Percentiles rank a stretch among this genome's conserved stretches.
Evolutionary conservation across 768 basidiomycete genomes (phyloP).

Genomic region (Pleurotus salmoneostramineus): DNA sequence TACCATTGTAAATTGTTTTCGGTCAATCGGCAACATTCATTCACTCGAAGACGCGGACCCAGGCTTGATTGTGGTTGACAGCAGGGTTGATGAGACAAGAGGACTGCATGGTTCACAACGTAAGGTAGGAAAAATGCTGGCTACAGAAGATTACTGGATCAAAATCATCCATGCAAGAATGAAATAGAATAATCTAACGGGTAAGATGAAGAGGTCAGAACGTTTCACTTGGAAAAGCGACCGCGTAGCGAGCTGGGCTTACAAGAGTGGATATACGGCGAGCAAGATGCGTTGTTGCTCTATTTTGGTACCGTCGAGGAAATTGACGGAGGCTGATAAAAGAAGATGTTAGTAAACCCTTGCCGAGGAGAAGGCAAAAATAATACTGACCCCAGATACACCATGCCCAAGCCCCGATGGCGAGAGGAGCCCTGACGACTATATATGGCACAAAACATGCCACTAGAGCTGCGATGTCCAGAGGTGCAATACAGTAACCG

Average conservation of each 20-base stretch:
- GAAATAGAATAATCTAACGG: constrained; percentile 92
- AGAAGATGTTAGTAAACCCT: background rate
- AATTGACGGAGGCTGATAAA: constrained; percentile 81
- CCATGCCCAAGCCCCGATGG: constrained; percentile 90
- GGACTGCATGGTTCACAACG: background rate
- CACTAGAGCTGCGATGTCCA: constrained; percentile 86
- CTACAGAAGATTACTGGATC: constrained; percentile 55
- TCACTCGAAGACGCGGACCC: too few species aligned
- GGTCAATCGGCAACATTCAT: too few species aligned
- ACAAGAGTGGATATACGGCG: constrained; percentile 96
- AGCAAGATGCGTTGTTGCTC: constrained; percentile 86
- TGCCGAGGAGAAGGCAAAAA: background rate
- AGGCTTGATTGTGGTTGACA: too few species aligned
- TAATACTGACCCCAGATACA: constrained; percentile 86
- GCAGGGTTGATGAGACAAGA: background rate
- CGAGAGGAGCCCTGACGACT: constrained; percentile 83
- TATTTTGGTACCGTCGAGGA: constrained; percentile 92
- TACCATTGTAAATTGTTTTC: too few species aligned
- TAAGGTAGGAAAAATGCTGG: background rate
- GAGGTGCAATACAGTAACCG: constrained; percentile 93
- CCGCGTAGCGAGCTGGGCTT: too few species aligned
- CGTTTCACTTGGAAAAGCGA: too few species aligned
- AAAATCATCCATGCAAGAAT: constrained; percentile 96
- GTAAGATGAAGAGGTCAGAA: too few species aligned
- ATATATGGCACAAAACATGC: constrained; percentile 82